These are phyloP conservation scores for Serendipita sp. DNA, from an alignment of 768 basidiomycete genomes.

Conservation along the genomic window DNA sequence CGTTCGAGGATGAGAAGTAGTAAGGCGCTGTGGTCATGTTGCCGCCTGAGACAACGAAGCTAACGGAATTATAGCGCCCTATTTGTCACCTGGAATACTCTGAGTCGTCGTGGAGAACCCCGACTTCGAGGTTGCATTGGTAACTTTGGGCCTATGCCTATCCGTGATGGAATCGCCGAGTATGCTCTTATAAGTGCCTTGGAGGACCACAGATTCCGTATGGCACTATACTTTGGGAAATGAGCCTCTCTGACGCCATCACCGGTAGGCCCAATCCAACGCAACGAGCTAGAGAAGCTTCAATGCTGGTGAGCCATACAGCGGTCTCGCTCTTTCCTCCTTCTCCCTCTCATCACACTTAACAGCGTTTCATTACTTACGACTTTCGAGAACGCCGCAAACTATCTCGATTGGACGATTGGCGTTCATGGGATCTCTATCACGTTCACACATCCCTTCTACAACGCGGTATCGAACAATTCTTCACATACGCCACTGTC, in stretches of 20 bases:
- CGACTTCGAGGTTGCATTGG: conserved; percentile 88
- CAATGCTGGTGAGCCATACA: conserved; percentile 61
- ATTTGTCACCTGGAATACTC: conserved; percentile 93
- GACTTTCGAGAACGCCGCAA: conserved; percentile 69
- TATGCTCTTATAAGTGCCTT: conserved; percentile 89
- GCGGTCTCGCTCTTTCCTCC: not conserved
- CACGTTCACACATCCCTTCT: conserved; percentile 64
- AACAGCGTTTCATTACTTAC: conserved; percentile 83
- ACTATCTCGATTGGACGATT: conserved; percentile 86
- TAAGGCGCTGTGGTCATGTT: conserved; percentile 23
- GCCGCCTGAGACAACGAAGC: not conserved
- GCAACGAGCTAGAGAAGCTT: conserved; percentile 57
- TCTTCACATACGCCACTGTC: conserved; percentile 23
- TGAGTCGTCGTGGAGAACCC: conserved; percentile 41
- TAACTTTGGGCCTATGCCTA: conserved; percentile 62
- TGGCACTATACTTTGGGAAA: conserved; percentile 10
- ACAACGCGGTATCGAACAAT: conserved; percentile 27
- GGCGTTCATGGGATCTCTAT: conserved; percentile 88
- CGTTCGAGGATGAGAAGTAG: conserved; percentile 65
- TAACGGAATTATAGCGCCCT: conserved; percentile 42
- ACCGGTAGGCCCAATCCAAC: conserved; percentile 38
- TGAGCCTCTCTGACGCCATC: not conserved
- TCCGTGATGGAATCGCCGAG: conserved; percentile 65
- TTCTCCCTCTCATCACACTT: not conserved
- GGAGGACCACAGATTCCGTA: conserved; percentile 70